phyloP scores from a whole-genome alignment of 2,329 filamentous ascomycete species.

The Aspergillus japonicus region DNA sequence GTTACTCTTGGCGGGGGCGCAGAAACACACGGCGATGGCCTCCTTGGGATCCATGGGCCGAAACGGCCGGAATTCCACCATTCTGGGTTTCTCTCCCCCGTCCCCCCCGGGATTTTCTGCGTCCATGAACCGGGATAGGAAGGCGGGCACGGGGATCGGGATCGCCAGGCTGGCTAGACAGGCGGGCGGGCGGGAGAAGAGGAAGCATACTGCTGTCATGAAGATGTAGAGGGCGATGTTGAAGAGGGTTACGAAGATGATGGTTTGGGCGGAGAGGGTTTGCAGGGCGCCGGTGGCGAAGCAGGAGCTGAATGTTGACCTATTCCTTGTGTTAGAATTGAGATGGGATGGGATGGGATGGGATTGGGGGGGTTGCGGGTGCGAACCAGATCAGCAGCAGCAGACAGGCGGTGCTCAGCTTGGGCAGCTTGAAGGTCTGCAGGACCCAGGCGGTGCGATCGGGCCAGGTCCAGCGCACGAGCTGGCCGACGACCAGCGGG shows the following conservation, averaged over 20 bases:
- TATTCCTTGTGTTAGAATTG: slow-evolving; percentile 35
- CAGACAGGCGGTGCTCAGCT: slow-evolving; percentile 46
- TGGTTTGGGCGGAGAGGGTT: slow-evolving; percentile 57
- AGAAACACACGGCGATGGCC: slow-evolving; percentile 70
- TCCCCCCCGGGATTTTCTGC: too few species aligned
- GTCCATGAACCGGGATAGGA: too few species aligned
- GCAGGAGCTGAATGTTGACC: slow-evolving; percentile 42
- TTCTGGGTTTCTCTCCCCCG: too few species aligned
- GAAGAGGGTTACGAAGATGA: slow-evolving; percentile 67
- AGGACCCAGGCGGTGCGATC: slow-evolving; percentile 43
- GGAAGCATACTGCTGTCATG: slow-evolving; percentile 58
- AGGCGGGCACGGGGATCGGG: not conserved
- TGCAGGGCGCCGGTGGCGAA: slow-evolving; percentile 65
- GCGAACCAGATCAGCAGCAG: slow-evolving; percentile 56
- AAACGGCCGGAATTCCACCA: slow-evolving; percentile 22
- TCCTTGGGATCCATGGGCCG: slow-evolving; percentile 55
- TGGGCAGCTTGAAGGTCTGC: slow-evolving; percentile 54
- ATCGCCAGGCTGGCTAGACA: slow-evolving; percentile 14
- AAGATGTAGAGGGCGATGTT: slow-evolving; percentile 65
- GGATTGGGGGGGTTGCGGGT: slow-evolving; percentile 12
- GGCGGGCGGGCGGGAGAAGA: slow-evolving; percentile 46
- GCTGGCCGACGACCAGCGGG: slow-evolving; percentile 63
- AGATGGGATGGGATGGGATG: not conserved
- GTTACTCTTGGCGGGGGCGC: slow-evolving; percentile 70
- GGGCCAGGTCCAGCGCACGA: slow-evolving; percentile 56